Conservation (phyloP, 2,329 filamentous ascomycete genomes). For the Hymenoscyphus fructigenus region DNA sequence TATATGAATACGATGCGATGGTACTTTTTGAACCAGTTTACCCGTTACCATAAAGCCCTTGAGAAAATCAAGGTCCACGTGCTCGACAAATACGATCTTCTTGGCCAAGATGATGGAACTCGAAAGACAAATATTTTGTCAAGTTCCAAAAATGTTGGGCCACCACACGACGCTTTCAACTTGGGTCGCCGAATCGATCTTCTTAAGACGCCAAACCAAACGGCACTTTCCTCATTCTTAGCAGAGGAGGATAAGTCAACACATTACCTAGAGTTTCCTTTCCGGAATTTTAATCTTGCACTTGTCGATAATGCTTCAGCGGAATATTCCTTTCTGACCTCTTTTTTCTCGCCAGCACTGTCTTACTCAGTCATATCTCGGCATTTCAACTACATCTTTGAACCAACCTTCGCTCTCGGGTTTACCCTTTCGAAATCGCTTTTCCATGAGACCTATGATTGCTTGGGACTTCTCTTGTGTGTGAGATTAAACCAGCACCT, state of each 20-base stretch:
- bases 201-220: conserved; percentile 69
- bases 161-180: conserved; percentile 82
- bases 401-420: conserved; percentile 83
- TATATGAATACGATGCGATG: conserved; percentile 99
- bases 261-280: conserved; percentile 87
- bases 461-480: conserved; percentile 83
- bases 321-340: conserved; percentile 90
- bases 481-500: conserved; percentile 92
- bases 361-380: conserved; percentile 76
- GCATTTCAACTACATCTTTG: conserved; percentile 85
- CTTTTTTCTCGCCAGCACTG: conserved; percentile 80
- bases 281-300: conserved; percentile 92
- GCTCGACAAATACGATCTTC: conserved; percentile 78
- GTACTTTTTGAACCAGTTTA: conserved; percentile 94
- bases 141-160: conserved; percentile 49
- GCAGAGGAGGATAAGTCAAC: conserved; percentile 85
- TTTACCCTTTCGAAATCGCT: conserved; percentile 74
- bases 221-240: conserved; percentile 81
- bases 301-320: conserved; percentile 90
- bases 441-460: conserved; percentile 75
- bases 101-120: conserved; percentile 74
- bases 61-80: conserved; percentile 80
- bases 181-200: conserved; percentile 84
- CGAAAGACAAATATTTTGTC: conserved; percentile 62
- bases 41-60: conserved; percentile 79